Evolutionary conservation across 768 basidiomycete genomes (phyloP).

Genomic region (Lactarius hengduanensis): DNA sequence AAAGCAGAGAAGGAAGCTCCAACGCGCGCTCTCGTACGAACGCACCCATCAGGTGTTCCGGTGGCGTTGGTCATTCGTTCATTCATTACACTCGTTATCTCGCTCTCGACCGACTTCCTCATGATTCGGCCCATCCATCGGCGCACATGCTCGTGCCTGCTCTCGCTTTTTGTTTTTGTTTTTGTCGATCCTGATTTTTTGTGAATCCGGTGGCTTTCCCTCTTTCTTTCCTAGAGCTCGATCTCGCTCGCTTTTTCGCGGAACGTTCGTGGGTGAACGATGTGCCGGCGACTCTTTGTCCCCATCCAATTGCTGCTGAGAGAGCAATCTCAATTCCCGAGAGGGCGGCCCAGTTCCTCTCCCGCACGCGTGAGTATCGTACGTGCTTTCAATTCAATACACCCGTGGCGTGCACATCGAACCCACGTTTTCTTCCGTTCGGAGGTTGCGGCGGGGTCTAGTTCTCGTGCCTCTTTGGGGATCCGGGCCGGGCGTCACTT

Average conservation of each 20-base stretch:
- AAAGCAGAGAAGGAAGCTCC: background rate
- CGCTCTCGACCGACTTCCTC: background rate
- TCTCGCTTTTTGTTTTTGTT: too few relatives aligned
- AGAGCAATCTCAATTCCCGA: background rate
- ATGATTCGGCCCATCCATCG: background rate
- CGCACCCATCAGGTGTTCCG: constrained; percentile 5
- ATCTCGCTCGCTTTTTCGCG: background rate
- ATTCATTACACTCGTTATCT: constrained; percentile 1
- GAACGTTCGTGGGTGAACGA: background rate
- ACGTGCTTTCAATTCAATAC: background rate
- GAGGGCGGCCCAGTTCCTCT: too few relatives aligned
- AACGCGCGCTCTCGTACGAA: constrained; percentile 5
- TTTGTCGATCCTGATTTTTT: background rate
- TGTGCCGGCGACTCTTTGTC: background rate
- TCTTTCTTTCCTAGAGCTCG: background rate
- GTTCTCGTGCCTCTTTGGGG: background rate
- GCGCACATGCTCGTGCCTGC: too few relatives aligned
- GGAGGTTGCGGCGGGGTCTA: constrained; percentile 14
- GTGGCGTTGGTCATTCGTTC: background rate
- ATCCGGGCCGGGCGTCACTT: constrained; percentile 5
- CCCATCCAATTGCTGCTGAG: background rate
- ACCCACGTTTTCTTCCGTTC: constrained; percentile 8
- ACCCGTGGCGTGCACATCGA: background rate
- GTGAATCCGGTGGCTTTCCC: background rate
- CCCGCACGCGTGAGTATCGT: background rate